Percentiles rank a stretch among this genome's conserved stretches.
Evolutionary conservation across 75 land plant species (phyloP).

Genomic region (Pinus tabuliformis): DNA sequence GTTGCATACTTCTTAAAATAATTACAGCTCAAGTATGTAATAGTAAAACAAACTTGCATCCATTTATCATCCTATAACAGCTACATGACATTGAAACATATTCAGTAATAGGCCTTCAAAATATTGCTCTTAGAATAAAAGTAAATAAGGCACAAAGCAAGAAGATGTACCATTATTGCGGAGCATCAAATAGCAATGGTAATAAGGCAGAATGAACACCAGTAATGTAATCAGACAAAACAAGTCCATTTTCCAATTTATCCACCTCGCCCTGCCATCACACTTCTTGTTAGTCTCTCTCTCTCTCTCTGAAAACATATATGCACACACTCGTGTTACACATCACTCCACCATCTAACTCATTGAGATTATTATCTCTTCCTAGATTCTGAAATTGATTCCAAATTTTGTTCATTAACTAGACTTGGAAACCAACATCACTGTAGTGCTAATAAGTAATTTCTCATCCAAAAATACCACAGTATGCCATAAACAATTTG

Average conservation of each 20-base stretch:
- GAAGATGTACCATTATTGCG: constrained; percentile 56
- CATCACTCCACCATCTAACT: not conserved
- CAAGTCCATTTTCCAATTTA: constrained; percentile 90
- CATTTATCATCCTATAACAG: not conserved
- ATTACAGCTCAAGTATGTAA: not conserved
- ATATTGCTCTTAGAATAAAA: not conserved
- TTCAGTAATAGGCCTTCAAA: not conserved
- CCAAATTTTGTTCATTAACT: not conserved
- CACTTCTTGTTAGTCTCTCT: not conserved
- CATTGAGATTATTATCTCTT: not conserved
- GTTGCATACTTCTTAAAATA: no score
- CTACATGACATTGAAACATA: not conserved
- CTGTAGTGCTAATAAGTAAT: not conserved
- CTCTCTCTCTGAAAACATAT: not conserved
- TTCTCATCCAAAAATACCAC: not conserved
- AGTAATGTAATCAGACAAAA: constrained; percentile 74
- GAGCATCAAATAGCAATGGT: constrained; percentile 85
- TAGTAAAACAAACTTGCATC: not conserved
- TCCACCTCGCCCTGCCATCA: constrained; percentile 67
- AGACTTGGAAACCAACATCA: not conserved
- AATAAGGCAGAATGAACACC: constrained; percentile 84
- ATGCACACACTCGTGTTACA: not conserved
- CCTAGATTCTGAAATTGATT: not conserved
- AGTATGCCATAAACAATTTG: not conserved
- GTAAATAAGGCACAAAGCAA: not conserved